These are phyloP conservation scores for Plasmodium inui DNA, from an alignment of 169 alveolate genomes.

Conservation along the genomic window DNA sequence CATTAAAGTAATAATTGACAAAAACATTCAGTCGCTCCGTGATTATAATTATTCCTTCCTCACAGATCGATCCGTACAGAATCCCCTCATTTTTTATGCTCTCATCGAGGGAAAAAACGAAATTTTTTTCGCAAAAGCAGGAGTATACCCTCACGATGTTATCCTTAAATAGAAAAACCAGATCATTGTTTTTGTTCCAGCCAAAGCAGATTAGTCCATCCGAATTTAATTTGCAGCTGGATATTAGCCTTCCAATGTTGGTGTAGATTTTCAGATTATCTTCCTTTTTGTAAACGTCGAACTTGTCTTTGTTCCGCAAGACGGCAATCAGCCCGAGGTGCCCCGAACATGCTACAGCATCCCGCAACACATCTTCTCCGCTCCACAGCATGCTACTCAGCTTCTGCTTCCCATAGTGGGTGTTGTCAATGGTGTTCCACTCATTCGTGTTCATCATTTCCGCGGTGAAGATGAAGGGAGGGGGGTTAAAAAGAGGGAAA, in stretches of 20 bases:
- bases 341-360: slow-evolving; percentile 49
- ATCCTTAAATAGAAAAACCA: slow-evolving; percentile 81
- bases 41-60: slow-evolving; percentile 58
- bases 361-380: slow-evolving; percentile 36
- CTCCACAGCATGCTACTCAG: slow-evolving; percentile 66
- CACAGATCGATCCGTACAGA: slow-evolving; percentile 32
- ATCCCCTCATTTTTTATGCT: slow-evolving; percentile 72
- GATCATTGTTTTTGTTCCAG: slow-evolving; percentile 67
- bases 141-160: slow-evolving; percentile 82
- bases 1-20: slow-evolving; percentile 67
- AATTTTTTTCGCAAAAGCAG: slow-evolving; percentile 79
- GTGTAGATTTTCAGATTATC: slow-evolving; percentile 65
- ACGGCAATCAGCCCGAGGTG: slow-evolving; percentile 54
- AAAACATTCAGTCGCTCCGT: slow-evolving; percentile 51
- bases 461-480: neutral
- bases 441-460: slow-evolving; percentile 58
- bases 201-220: slow-evolving; percentile 71
- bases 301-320: slow-evolving; percentile 41
- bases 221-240: slow-evolving; percentile 46
- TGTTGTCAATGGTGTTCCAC: slow-evolving; percentile 62
- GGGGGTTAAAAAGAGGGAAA: neutral
- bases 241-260: slow-evolving; percentile 61
- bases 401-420: slow-evolving; percentile 65
- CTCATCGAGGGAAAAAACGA: slow-evolving; percentile 76
- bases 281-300: slow-evolving; percentile 64